Evolutionary conservation across 1,284 basidiomycete genomes (phyloP).

Genomic region (Phylloporus sp.): DNA sequence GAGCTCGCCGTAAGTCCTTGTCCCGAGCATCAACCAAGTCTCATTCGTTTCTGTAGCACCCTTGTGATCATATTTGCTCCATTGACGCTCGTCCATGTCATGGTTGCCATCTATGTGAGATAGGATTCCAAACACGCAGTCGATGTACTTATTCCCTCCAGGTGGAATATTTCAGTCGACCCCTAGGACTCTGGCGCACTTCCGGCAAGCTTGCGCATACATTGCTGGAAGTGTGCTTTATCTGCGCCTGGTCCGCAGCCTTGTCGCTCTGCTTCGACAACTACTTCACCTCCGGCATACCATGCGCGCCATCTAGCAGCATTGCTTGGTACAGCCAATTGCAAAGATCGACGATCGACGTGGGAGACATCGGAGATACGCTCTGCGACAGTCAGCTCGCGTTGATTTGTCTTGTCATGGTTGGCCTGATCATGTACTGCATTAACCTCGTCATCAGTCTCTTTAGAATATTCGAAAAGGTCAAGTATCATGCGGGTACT

Average conservation of each 20-base stretch:
- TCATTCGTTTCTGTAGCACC: constrained; percentile 56
- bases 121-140: constrained; percentile 17
- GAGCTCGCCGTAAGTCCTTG: constrained; percentile 72
- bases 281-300: constrained; percentile 86
- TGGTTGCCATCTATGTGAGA: constrained; percentile 81
- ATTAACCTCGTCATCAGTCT: constrained; percentile 83
- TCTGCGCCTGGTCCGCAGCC: constrained; percentile 92
- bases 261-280: constrained; percentile 90
- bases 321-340: constrained; percentile 78
- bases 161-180: constrained; percentile 91
- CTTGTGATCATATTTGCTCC: constrained; percentile 89
- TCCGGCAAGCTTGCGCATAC: constrained; percentile 84
- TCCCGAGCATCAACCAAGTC: constrained; percentile 15
- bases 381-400: constrained; percentile 78
- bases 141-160: constrained; percentile 42
- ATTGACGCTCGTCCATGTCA: constrained; percentile 85
- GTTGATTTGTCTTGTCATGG: constrained; percentile 76
- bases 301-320: constrained; percentile 67
- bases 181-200: constrained; percentile 89
- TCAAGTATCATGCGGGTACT: constrained; percentile 63
- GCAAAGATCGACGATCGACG: constrained; percentile 53
- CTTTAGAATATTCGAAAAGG: constrained; percentile 89
- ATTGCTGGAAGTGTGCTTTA: constrained; percentile 84
- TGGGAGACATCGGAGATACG: constrained; percentile 54
- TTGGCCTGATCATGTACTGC: constrained; percentile 81